These are phyloP conservation scores for Phaeosphaeria sp. DNA, from an alignment of 2,329 filamentous ascomycete genomes.

Conservation along the genomic window DNA sequence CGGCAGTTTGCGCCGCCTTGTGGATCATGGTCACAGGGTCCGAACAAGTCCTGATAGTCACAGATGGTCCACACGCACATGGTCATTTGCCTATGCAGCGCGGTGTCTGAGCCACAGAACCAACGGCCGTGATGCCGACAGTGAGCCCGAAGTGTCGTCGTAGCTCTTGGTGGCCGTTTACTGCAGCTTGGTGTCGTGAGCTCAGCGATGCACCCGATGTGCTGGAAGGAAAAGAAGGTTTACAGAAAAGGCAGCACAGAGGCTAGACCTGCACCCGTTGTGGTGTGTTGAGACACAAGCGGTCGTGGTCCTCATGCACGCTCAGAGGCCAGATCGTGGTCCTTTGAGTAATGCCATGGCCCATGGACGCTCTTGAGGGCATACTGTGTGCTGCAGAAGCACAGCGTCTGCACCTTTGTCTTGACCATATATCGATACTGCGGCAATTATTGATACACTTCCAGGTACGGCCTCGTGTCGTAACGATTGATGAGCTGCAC, in stretches of 20 bases:
- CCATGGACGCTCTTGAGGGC: slow-evolving; percentile 8
- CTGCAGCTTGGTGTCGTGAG: neutral
- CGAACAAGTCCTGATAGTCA: slow-evolving; percentile 16
- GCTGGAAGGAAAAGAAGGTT: slow-evolving; percentile 6
- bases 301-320: slow-evolving; percentile 14
- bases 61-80: slow-evolving; percentile 7
- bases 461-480: neutral
- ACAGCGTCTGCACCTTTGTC: slow-evolving; percentile 14
- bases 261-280: slow-evolving; percentile 8
- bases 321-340: slow-evolving; percentile 12
- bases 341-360: slow-evolving; percentile 5
- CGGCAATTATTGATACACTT: slow-evolving; percentile 1
- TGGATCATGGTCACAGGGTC: neutral
- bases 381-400: slow-evolving; percentile 8
- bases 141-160: neutral
- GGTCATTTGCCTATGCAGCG: neutral
- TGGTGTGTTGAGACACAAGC: slow-evolving; percentile 19
- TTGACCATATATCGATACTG: neutral
- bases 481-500: neutral
- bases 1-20: neutral
- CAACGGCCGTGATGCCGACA: neutral
- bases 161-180: neutral
- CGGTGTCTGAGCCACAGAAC: neutral
- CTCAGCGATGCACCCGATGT: neutral
- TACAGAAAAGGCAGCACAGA: slow-evolving; percentile 14